Base-by-base conservation (phyloP, 2,329 filamentous ascomycete species). In the Colletotrichum sp. region DNA sequence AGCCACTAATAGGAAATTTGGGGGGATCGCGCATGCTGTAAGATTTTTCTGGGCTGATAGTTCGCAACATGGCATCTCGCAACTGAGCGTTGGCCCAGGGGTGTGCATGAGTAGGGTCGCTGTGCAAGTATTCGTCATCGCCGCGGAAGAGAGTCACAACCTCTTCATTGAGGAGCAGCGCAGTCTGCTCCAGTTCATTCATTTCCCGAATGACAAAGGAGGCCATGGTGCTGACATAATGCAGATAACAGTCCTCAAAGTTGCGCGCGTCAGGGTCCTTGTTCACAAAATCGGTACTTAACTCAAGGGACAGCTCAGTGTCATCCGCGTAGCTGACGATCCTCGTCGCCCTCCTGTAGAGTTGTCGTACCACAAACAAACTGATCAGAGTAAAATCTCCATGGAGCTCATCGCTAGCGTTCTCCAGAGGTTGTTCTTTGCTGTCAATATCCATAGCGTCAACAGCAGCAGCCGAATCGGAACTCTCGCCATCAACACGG, bases 261-360 rank as follows among this genome's bases (percentile, higher is more conserved):
- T 27, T 70, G 8, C 68, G 34, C 9, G 79, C 76, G 13, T 84
- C 81, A 3, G 76, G 69, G 29, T 75, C 66, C 34, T 69, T 75
- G 49, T 27, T 67, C 2, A 72, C 65, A 49, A 87, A 84, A 59
- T 84, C 83, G 15, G 81, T 79, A 29, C 83, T 84, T 13, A 87
- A 78, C 13, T 75, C 78, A 22, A 87, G 80, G 5, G 78, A 78
- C 34, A 78, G 77, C 16, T 75, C 72, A 6, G 78, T 68, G 11
- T 81, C 77, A 4, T 77, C 71, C 1, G 79, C 78, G 15, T 71
- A 63, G 25, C 67, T 73, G 29, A 82, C 78, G 8, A 77, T 68
- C 49, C 82, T 83, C 1, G 86, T 87, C 6, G 85, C 84, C 22
- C 84, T 83, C 9, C 84, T 83, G 77, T 89, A 90, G 4, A 90